Percentiles rank a stretch among this genome's conserved stretches.
These are phyloP conservation scores for Papiliotrema laurentii DNA, from an alignment of 1,284 basidiomycete genomes.

Conservation along the genomic window DNA sequence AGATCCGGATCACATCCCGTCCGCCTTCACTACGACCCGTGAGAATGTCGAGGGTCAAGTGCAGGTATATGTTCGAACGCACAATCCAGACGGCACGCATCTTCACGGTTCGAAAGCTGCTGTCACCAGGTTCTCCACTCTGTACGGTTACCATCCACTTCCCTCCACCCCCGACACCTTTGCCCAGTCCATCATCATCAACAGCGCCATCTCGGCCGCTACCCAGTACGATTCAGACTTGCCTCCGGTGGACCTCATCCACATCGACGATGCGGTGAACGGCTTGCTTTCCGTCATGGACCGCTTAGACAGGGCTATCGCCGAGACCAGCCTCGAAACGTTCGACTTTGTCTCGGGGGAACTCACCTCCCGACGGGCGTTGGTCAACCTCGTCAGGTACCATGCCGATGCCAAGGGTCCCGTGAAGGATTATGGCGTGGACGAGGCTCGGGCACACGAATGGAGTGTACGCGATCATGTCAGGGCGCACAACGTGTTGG, in stretches of 20 bases:
- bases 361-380: constrained; percentile 23
- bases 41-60: no score
- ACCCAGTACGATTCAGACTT: constrained; percentile 40
- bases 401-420: constrained; percentile 35
- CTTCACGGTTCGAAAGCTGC: constrained; percentile 4
- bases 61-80: no score
- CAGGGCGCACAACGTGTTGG: constrained; percentile 11
- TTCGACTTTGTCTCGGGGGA: constrained; percentile 42
- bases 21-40: no score
- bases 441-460: constrained; percentile 4
- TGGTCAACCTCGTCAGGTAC: constrained; percentile 34
- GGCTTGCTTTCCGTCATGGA: constrained; percentile 25
- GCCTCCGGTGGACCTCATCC: constrained; percentile 32
- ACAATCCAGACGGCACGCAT: no score
- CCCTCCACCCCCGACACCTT: constrained; percentile 32
- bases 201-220: constrained; percentile 36
- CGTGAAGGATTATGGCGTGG: constrained; percentile 32
- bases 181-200: constrained; percentile 34
- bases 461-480: background rate
- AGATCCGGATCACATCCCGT: no score
- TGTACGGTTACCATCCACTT: constrained; percentile 37
- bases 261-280: constrained; percentile 37
- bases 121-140: constrained; percentile 39
- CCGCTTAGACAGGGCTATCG: constrained; percentile 5
- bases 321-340: constrained; percentile 8